Evolutionary conservation across 345 rosid species (phyloP), one percentile per base, ranked within the genome.

Genomic region (Eucalyptus urophylla): DNA sequence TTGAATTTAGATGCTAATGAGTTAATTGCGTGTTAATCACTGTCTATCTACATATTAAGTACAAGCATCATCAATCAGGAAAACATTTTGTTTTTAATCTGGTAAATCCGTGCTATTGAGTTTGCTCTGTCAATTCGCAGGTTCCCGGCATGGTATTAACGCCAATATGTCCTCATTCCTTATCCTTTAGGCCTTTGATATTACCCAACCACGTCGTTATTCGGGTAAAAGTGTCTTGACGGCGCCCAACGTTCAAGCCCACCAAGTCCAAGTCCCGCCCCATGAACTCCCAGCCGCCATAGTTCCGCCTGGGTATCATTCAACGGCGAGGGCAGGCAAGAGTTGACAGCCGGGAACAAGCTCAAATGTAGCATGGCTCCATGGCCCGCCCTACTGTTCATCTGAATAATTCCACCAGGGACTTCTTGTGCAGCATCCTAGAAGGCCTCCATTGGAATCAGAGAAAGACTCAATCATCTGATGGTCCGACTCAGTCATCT

Each of bases 341-440:
- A 93, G 90, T 90, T 94, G 51, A 94, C 90, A 50, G 94, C 97
- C 21, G 97, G 99, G 51, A 98, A 97, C 93, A 99, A 98, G 11
- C 97, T 98, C 53, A 96, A 96, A 29, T 96, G 99, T 94, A 95
- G 99, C 93, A 96, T 98, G 97, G 99, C 99, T 11, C 97, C 98
- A 31, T 98, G 99, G 98, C 99, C 99, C 19, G 99, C 86, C 95
- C 99, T 58, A 95, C 99, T 1, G 98, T 99, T 47, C 97, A 99
- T 87, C 95, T 93, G 67, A 94, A 80, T 19, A 99, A 96, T 89
- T 96, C 99, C 13, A 98, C 99, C 21, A 88, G 91, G 6, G 99
- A 98, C 89, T 98, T 98, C 91, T 90, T 98, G 49, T 96, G 91
- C 51, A 95, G 99, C 93, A 98, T 98, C 90, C 99, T 95, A 5